phyloP scores from a whole-genome alignment of 129 eudicot species.

The Apium graveolens region DNA sequence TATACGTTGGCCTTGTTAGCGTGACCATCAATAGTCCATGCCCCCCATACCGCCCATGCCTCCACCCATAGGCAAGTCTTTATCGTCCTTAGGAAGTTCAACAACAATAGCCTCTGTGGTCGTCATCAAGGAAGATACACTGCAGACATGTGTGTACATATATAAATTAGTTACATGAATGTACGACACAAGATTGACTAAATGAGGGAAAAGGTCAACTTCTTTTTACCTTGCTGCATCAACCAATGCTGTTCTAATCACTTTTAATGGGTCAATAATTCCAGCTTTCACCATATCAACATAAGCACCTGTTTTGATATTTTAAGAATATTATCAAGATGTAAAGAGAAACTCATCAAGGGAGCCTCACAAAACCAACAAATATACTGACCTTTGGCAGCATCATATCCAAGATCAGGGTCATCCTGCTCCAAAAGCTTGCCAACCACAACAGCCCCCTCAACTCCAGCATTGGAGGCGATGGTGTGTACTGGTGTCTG shows the following conservation, averaged over 20 bases:
- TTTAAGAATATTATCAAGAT: not conserved
- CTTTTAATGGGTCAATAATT: constrained; percentile 81
- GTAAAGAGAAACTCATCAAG: not conserved
- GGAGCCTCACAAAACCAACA: not conserved
- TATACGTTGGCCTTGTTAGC: not conserved
- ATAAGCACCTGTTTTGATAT: constrained; percentile 52
- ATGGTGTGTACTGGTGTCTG: constrained; percentile 82
- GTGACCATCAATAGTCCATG: constrained; percentile 44
- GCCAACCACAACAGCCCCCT: constrained; percentile 84
- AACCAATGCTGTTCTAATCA: constrained; percentile 73
- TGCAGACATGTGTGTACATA: constrained; percentile 18
- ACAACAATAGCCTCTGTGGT: constrained; percentile 77
- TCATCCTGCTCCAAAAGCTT: constrained; percentile 76
- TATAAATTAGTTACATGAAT: not conserved
- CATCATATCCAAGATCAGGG: constrained; percentile 84
- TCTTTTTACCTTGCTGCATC: constrained; percentile 79
- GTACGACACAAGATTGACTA: not conserved
- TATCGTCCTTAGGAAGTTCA: constrained; percentile 56
- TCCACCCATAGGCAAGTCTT: constrained; percentile 64
- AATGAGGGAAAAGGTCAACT: not conserved
- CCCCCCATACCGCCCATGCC: constrained; percentile 64
- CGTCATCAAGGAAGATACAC: constrained; percentile 81
- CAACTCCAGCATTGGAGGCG: constrained; percentile 80
- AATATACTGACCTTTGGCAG: constrained; percentile 51
- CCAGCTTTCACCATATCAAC: constrained; percentile 87